Base-by-base conservation (phyloP, 257 asterid genomes). In the Rauvolfia tetraphylla region DNA sequence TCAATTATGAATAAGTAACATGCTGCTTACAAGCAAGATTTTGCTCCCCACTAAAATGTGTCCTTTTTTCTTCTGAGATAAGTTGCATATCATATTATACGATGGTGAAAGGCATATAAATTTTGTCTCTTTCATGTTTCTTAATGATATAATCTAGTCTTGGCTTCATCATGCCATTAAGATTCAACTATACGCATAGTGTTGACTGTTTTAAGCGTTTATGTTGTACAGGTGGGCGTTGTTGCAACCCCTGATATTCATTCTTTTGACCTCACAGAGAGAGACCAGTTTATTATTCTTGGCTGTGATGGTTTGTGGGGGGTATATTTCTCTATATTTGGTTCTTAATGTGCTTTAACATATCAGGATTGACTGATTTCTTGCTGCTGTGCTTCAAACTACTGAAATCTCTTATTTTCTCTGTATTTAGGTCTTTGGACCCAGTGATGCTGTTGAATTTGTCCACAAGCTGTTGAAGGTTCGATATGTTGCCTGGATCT, bases 291-390 rank as follows among this genome's bases (percentile, higher is more conserved):
- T 76, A 84, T 93, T 72, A 90, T 93, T 82, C 96, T 93, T 68
- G 98, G 97, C 80, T 93, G 98, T 77, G 98, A 93, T 84, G 98
- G 98, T 86, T 86, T 93, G 88, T 93, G 98, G 98, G 98, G 96
- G 90, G 97, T 91, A 88, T 79, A 49, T 79, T 81, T 78, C 80
- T 71, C 62, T 51, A 44, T 46, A 59, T 68, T 18, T 41, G 44
- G 70, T 65, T 76, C 74, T n/a, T 72, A 48, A 7, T 62, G 44
- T 36, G n/a, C 48, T 7, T 77, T 39, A 39, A 42, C 29, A 23
- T 17, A 7, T 46, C 29, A 76, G 25, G 25, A 17, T 76, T 33
- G 49, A 14, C 23, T 34, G 20, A 42, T 63, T 57, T 69, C 29
- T 59, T 38, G 34, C 0, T 72, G 56, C 29, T 69, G 49, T 38